phyloP scores from a whole-genome alignment of 2,329 filamentous ascomycete genomes.

The Aspergillus aculeatinus region DNA sequence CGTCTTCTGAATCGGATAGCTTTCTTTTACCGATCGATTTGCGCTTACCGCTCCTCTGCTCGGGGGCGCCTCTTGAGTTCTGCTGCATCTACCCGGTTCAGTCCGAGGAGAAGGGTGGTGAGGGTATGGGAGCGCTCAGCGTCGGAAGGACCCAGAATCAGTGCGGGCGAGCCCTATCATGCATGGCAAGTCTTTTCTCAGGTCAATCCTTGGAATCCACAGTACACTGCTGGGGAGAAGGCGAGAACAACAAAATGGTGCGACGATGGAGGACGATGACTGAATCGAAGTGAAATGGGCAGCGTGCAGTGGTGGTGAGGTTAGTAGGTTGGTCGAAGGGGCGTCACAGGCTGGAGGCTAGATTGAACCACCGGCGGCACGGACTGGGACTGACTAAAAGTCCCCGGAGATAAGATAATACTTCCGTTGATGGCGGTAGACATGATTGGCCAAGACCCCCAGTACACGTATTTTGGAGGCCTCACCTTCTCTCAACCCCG shows the following conservation, averaged over 20 bases:
- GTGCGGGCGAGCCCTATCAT: conserved; percentile 10
- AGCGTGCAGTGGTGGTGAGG: not conserved
- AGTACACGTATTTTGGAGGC: not conserved
- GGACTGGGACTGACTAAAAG: not conserved
- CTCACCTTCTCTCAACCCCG: not conserved
- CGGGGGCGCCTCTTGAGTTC: conserved; percentile 37
- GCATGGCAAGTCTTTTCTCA: conserved; percentile 19
- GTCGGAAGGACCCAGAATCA: conserved; percentile 19
- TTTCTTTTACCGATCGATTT: conserved; percentile 45
- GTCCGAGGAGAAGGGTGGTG: conserved; percentile 22
- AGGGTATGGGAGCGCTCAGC: conserved; percentile 21
- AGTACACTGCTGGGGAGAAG: conserved; percentile 1
- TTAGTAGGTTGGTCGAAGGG: conserved; percentile 12
- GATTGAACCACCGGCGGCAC: not conserved
- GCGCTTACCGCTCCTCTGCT: conserved; percentile 45
- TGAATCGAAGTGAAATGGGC: not conserved
- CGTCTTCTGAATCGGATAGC: conserved; percentile 36
- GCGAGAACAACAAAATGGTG: conserved; percentile 1
- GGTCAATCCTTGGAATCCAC: not conserved
- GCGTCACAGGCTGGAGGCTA: conserved; percentile 11
- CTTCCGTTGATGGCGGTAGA: conserved; percentile 12
- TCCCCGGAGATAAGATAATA: conserved; percentile 34
- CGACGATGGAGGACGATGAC: conserved; percentile 10
- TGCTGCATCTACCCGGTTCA: conserved; percentile 46
- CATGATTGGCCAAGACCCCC: not conserved